phyloP scores from a whole-genome alignment of 179 eudicot genomes.

The Camellia oleifera region DNA sequence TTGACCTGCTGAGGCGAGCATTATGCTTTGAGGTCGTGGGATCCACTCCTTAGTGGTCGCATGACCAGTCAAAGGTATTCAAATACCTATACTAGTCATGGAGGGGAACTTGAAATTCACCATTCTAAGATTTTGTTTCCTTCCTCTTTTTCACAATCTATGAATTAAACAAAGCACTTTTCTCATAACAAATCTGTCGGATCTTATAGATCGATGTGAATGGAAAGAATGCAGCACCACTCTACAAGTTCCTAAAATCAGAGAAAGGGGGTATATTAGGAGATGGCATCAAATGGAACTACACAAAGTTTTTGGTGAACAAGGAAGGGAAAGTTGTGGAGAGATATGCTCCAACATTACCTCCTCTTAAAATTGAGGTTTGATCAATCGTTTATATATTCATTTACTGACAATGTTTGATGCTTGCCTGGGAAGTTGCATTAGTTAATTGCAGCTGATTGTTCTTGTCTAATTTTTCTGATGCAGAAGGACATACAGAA shows the following conservation, averaged over 20 bases:
- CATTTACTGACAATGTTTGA: no score
- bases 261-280: conserved; percentile 59
- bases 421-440: background rate
- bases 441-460: background rate
- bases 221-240: conserved; percentile 67
- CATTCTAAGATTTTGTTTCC: no score
- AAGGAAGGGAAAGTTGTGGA: conserved; percentile 63
- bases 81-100: no score
- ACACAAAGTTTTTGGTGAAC: conserved; percentile 71
- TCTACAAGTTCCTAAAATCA: conserved; percentile 63
- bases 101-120: no score
- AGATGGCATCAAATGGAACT: conserved; percentile 80
- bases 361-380: conserved; percentile 76
- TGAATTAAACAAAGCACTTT: background rate
- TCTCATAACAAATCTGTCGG: background rate
- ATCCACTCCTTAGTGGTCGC: no score
- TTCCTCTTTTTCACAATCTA: background rate
- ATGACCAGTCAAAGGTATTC: no score
- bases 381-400: background rate
- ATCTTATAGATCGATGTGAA: conserved; percentile 60
- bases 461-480: background rate
- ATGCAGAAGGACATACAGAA: conserved; percentile 56
- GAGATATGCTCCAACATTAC: conserved; percentile 61
- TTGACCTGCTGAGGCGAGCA: no score
- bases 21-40: no score